Percentiles rank a stretch among this genome's conserved stretches.
Evolutionary conservation across 768 basidiomycete genomes (phyloP).

Genomic region (Leccinum obscurum): DNA sequence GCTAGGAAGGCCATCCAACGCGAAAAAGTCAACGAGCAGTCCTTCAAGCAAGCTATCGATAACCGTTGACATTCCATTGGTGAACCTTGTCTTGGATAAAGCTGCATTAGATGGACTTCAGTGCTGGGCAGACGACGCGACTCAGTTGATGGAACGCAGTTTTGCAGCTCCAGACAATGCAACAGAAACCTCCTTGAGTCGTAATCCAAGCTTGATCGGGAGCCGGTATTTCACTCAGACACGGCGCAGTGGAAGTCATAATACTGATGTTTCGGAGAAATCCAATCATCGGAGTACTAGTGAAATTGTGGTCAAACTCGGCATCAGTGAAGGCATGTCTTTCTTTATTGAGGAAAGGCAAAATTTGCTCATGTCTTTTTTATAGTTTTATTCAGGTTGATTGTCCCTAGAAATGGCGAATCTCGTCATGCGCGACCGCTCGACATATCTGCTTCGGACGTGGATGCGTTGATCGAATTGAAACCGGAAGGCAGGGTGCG

Average conservation of each 20-base stretch:
- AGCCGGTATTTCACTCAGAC: slow-evolving; percentile 69
- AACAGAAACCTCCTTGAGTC: slow-evolving; percentile 40
- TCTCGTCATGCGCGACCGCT: slow-evolving; percentile 44
- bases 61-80: slow-evolving; percentile 54
- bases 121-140: slow-evolving; percentile 83
- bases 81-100: slow-evolving; percentile 66
- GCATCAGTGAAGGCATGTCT: slow-evolving; percentile 43
- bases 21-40: not conserved
- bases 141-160: slow-evolving; percentile 64
- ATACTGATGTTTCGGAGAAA: slow-evolving; percentile 36
- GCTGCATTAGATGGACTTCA: slow-evolving; percentile 72
- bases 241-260: slow-evolving; percentile 39
- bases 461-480: slow-evolving; percentile 63
- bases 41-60: slow-evolving; percentile 17
- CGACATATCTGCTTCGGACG: slow-evolving; percentile 57
- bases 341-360: not conserved
- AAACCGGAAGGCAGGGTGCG: slow-evolving; percentile 71
- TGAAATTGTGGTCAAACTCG: slow-evolving; percentile 52
- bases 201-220: slow-evolving; percentile 70
- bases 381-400: slow-evolving; percentile 43
- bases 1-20: slow-evolving; percentile 15
- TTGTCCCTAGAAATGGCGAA: slow-evolving; percentile 47
- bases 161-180: slow-evolving; percentile 20
- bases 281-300: slow-evolving; percentile 25
- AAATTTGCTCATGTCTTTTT: not conserved